Base-by-base conservation (phyloP, 2,329 filamentous ascomycete species). In the Microascus cirrosus region DNA sequence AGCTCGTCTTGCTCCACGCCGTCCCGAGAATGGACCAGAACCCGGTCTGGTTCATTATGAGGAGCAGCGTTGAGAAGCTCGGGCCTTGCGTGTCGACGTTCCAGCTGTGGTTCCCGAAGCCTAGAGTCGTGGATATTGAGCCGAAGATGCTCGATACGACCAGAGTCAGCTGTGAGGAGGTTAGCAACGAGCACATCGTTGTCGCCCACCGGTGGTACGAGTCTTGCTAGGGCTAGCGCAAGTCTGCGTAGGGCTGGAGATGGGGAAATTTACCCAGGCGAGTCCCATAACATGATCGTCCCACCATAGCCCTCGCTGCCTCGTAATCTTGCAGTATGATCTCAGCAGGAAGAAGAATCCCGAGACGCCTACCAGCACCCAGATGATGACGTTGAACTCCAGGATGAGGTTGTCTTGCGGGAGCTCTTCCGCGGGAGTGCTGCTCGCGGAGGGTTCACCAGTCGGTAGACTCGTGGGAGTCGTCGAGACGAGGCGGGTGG, bases 1-100 rank as follows among this genome's bases (percentile, higher is more conserved):
- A 71, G 0, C 71, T 71, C 0, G 71, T 70, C 59, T 74, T 74
- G 59, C 69, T 71, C 58, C 64, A 65, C 1, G 69, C 65, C 3
- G 70, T 70, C 1, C 70, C 66, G 15, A 68, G 61, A n/a, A 71
- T 67, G 13, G 68, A 69, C 51, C 68, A 68, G 5, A 63, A 58
- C 2, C 65, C 67, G 5, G 63, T 62, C 7, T 69, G 56, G 35
- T 67, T 66, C 20, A 64, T 65, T 24, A 63, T 60, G 36, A 68
- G 57, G 28, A 66, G 66, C 55, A 67, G 67, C 1, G 48, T 57
- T 4, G 55, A 36, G 34, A 53, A 54, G 15, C 25, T 24, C 24
- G 34, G 35, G 20, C 63, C 18, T 36, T 28, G 20, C 51, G 51
- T 58, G 52, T 54, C 39, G 24, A 60, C 58, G 28, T 61, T 59